These are phyloP conservation scores for Alternaria panax DNA, from an alignment of 2,329 filamentous ascomycete genomes.

Conservation along the genomic window DNA sequence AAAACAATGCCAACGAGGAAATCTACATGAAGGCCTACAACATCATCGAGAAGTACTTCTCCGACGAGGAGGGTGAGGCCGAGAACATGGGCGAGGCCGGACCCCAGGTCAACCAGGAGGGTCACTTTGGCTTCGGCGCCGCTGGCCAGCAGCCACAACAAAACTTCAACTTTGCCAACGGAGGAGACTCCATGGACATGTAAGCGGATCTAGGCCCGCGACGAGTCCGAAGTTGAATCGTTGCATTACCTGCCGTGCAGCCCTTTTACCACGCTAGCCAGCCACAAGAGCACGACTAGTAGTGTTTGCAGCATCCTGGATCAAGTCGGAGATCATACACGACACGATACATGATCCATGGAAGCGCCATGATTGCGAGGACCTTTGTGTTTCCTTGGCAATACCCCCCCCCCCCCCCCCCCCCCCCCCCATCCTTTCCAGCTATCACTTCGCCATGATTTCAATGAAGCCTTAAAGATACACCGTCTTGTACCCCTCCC, in stretches of 20 bases:
- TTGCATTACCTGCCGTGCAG: slow-evolving; percentile 12
- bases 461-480: slow-evolving; percentile 51
- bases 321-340: slow-evolving; percentile 27
- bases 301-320: slow-evolving; percentile 20
- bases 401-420: too few species aligned
- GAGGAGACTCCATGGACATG: slow-evolving; percentile 77
- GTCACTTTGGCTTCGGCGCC: slow-evolving; percentile 81
- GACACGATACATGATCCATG: slow-evolving; percentile 39
- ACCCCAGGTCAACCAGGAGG: slow-evolving; percentile 73
- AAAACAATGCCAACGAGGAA: slow-evolving; percentile 99
- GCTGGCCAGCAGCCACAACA: slow-evolving; percentile 67
- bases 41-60: slow-evolving; percentile 99
- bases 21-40: slow-evolving; percentile 99
- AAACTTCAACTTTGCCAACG: slow-evolving; percentile 93
- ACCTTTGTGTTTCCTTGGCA: slow-evolving; percentile 31
- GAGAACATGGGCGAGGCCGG: slow-evolving; percentile 81
- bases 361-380: slow-evolving; percentile 24
- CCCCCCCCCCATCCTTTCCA: slow-evolving; percentile 30
- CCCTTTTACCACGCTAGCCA: slow-evolving; percentile 10
- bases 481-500: slow-evolving; percentile 53
- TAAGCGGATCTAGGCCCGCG: slow-evolving; percentile 51
- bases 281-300: slow-evolving; percentile 17
- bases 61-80: slow-evolving; percentile 87
- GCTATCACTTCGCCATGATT: slow-evolving; percentile 43
- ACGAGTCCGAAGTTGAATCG: slow-evolving; percentile 17